Percentiles rank a stretch among this genome's conserved stretches.
Evolutionary conservation across 495 filamentous ascomycete genomes (phyloP).

Genomic region (Penicillium angulare): DNA sequence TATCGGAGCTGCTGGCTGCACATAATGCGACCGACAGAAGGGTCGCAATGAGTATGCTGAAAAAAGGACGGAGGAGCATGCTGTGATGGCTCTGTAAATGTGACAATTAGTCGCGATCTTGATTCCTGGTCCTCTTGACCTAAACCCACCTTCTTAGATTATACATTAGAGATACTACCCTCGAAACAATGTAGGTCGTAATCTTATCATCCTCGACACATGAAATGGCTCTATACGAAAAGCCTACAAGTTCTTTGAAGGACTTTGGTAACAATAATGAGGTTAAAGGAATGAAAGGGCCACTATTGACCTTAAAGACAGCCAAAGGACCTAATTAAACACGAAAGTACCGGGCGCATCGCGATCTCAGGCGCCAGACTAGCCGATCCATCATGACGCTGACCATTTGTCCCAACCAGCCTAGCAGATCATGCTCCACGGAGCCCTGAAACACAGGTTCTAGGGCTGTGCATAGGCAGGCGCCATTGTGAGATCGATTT

Average conservation of each 20-base stretch:
- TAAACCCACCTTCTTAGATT: conserved; percentile 20
- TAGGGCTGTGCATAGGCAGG: conserved; percentile 26
- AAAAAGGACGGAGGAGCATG: conserved; percentile 32
- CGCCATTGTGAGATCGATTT: conserved; percentile 39
- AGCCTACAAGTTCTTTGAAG: not conserved
- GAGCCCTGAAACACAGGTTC: conserved; percentile 26
- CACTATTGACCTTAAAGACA: not conserved
- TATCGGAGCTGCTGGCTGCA: conserved; percentile 7
- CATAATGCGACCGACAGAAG: conserved; percentile 21
- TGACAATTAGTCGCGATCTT: not conserved
- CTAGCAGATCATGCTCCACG: conserved; percentile 4
- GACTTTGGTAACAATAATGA: not conserved
- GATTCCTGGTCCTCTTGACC: too few species aligned
- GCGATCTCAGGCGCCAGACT: conserved; percentile 17
- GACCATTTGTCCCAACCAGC: conserved; percentile 1
- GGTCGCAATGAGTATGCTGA: conserved; percentile 27
- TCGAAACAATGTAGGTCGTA: conserved; percentile 19
- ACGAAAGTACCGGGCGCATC: conserved; percentile 5
- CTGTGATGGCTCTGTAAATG: conserved; percentile 23
- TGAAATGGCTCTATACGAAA: not conserved
- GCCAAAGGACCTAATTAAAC: conserved; percentile 17
- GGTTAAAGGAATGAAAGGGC: conserved; percentile 5
- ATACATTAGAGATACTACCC: conserved; percentile 26
- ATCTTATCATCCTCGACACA: conserved; percentile 23
- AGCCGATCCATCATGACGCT: conserved; percentile 12